Conservation (phyloP, 352 stramenopile species). For the Phytophthora pluvialis region DNA sequence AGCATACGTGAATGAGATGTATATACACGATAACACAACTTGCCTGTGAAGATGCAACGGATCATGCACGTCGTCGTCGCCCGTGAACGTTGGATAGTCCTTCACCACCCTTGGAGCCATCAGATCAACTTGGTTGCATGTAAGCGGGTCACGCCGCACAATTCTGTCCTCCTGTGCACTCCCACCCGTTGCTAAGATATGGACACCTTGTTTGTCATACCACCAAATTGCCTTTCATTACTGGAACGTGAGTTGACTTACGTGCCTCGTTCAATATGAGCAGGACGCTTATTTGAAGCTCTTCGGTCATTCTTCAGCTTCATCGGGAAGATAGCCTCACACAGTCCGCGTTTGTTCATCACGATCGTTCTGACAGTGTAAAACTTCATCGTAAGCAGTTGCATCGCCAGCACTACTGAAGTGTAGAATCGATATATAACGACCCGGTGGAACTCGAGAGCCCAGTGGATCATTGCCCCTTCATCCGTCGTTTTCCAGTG, state of each 20-base stretch:
- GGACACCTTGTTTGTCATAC: constrained; percentile 1
- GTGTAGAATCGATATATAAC: constrained; percentile 12
- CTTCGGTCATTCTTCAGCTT: constrained; percentile 3
- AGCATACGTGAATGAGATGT: too few relatives aligned
- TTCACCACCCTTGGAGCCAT: constrained; percentile 12
- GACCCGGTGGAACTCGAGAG: too few relatives aligned
- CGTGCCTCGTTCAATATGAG: not conserved
- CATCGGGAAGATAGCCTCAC: not conserved
- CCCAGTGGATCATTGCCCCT: too few relatives aligned
- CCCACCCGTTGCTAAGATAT: not conserved
- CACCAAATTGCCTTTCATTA: constrained; percentile 7
- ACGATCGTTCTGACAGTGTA: constrained; percentile 15
- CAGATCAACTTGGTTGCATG: not conserved
- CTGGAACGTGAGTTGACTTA: not conserved
- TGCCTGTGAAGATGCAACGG: too few relatives aligned
- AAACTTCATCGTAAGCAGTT: too few relatives aligned
- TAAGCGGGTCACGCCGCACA: not conserved
- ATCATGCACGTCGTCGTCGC: too few relatives aligned
- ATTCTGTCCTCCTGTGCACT: not conserved
- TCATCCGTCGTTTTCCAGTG: constrained; percentile 4
- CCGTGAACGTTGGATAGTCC: constrained; percentile 10
- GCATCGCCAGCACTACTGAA: constrained; percentile 4
- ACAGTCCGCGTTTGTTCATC: not conserved
- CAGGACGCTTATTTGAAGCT: not conserved
- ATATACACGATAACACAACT: too few relatives aligned